These are phyloP conservation scores for Ascochyta rabiei DNA, from an alignment of 2,329 filamentous ascomycete genomes.

Conservation along the genomic window DNA sequence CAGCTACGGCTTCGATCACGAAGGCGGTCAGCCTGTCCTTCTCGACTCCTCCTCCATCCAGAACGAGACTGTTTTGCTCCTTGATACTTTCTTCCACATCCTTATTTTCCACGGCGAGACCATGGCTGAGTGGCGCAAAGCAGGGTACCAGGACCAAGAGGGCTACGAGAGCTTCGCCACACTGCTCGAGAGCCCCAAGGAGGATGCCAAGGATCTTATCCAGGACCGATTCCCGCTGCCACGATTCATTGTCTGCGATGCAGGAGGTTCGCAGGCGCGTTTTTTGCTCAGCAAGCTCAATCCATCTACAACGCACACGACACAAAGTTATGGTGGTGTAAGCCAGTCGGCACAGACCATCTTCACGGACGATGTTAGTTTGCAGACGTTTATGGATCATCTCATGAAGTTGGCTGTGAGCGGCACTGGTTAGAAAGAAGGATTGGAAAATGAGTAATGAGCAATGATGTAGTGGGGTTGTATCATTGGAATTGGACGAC, in stretches of 20 bases:
- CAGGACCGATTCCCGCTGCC: slow-evolving; percentile 97
- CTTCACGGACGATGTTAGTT: slow-evolving; percentile 96
- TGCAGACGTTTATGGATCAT: slow-evolving; percentile 99
- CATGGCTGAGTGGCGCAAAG: slow-evolving; percentile 96
- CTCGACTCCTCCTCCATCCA: slow-evolving; percentile 97
- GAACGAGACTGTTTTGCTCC: slow-evolving; percentile 86
- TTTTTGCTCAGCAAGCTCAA: slow-evolving; percentile 98
- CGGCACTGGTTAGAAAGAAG: slow-evolving; percentile 36
- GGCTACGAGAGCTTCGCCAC: slow-evolving; percentile 95
- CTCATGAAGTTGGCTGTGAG: slow-evolving; percentile 79
- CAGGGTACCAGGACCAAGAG: slow-evolving; percentile 96
- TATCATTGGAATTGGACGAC: not conserved
- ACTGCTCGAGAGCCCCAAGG: slow-evolving; percentile 90
- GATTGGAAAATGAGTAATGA: not conserved
- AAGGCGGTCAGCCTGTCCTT: slow-evolving; percentile 89
- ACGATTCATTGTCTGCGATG: slow-evolving; percentile 97
- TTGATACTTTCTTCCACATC: slow-evolving; percentile 99
- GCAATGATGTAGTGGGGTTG: not conserved
- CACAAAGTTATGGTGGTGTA: slow-evolving; percentile 87
- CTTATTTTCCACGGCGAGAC: slow-evolving; percentile 99
- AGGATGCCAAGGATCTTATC: slow-evolving; percentile 97
- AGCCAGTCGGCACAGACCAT: slow-evolving; percentile 94
- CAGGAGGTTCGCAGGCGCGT: slow-evolving; percentile 95
- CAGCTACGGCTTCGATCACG: slow-evolving; percentile 95
- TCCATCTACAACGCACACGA: slow-evolving; percentile 95